Conservation (phyloP, 2,329 filamentous ascomycete genomes). For the Ceratocystis ficicola region DNA sequence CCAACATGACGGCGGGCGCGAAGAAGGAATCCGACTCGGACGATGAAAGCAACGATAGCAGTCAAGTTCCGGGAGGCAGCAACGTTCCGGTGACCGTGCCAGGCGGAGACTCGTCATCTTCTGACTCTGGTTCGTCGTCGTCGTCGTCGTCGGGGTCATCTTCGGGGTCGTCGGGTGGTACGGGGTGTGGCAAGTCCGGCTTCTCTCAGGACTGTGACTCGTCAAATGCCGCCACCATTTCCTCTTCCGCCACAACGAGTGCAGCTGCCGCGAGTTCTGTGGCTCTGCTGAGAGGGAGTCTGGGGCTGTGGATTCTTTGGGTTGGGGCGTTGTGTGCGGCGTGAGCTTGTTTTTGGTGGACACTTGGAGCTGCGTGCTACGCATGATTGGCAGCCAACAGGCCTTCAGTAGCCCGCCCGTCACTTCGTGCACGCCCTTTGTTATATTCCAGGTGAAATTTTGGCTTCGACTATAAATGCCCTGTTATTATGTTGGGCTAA, state of each 20-base stretch:
- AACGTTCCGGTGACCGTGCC: conserved; percentile 13
- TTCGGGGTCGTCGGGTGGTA: conserved; percentile 12
- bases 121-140: conserved; percentile 13
- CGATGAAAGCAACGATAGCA: conserved; percentile 19
- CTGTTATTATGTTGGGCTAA: neutral
- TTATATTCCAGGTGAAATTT: neutral
- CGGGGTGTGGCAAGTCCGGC: conserved; percentile 17
- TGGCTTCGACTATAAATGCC: neutral
- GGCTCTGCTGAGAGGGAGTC: neutral
- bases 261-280: neutral
- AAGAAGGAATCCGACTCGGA: conserved; percentile 21
- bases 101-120: neutral
- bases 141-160: conserved; percentile 7
- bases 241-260: neutral
- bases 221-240: neutral
- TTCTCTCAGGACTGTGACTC: conserved; percentile 23
- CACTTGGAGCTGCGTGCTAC: neutral
- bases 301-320: neutral
- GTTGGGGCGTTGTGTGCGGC: neutral
- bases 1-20: conserved; percentile 49
- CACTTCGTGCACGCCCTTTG: neutral
- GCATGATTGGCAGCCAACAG: neutral
- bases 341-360: neutral
- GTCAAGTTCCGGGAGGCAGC: conserved; percentile 23
- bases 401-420: neutral